phyloP scores from a whole-genome alignment of 306 rosid species.

The Cucurbita maxima region DNA sequence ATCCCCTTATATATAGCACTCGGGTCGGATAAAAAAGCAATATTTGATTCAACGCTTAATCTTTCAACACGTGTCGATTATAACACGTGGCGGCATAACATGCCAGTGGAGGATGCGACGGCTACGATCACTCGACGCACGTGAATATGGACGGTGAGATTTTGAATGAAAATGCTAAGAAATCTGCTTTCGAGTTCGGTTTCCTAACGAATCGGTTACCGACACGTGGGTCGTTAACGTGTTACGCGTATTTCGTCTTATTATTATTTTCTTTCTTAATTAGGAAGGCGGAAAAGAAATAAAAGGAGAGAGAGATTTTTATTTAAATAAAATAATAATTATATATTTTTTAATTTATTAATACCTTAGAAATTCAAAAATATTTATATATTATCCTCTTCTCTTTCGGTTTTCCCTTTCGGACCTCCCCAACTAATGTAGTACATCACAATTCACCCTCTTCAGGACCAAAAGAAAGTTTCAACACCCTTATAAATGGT shows the following conservation, averaged over 20 bases:
- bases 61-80: neutral
- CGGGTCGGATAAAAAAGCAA: neutral
- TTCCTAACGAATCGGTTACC: neutral
- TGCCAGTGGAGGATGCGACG: neutral
- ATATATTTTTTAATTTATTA: no score
- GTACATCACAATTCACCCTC: no score
- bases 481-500: no score
- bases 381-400: no score
- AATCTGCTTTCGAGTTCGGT: neutral
- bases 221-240: neutral
- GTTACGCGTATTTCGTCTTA: neutral
- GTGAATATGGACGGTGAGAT: slow-evolving; percentile 5
- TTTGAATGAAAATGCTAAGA: neutral
- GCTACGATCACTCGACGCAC: slow-evolving; percentile 6
- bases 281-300: neutral
- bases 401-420: no score
- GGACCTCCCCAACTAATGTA: no score
- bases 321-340: no score
- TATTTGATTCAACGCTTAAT: neutral
- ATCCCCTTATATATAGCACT: neutral
- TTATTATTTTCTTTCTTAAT: neutral
- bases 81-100: neutral
- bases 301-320: neutral
- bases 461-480: no score
- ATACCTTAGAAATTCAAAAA: no score